A percentile compares a stretch with the other conserved stretches of the same genome.
phyloP scores from a whole-genome alignment of 2,329 filamentous ascomycete genomes.

The Penicillium italicum region DNA sequence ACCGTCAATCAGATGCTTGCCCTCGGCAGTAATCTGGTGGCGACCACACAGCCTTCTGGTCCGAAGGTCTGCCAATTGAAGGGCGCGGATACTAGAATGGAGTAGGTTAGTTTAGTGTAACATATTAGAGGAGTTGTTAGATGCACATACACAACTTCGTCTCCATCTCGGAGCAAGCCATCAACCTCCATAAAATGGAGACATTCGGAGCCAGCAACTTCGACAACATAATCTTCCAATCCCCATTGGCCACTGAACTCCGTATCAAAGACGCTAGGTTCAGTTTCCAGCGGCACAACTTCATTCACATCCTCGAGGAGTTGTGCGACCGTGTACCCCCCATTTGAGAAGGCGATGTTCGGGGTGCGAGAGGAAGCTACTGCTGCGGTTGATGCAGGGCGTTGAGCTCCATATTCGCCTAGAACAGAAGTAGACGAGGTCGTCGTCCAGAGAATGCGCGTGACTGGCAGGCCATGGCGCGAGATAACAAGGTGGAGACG shows the following conservation, averaged over 20 bases:
- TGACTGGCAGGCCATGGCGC: constrained; percentile 69
- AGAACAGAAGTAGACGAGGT: constrained; percentile 35
- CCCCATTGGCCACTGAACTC: constrained; percentile 62
- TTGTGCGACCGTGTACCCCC: constrained; percentile 67
- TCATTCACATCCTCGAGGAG: constrained; percentile 77
- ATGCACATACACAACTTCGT: constrained; percentile 68
- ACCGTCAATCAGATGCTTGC: constrained; percentile 79
- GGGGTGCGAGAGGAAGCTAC: constrained; percentile 34
- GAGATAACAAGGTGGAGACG: constrained; percentile 71
- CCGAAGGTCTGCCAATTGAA: constrained; percentile 70
- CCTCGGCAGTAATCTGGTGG: constrained; percentile 73
- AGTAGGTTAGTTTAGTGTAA: background rate
- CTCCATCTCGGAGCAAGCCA: constrained; percentile 72
- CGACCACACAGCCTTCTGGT: constrained; percentile 71
- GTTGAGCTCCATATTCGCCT: constrained; percentile 14
- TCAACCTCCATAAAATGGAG: constrained; percentile 75
- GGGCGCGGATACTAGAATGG: constrained; percentile 65
- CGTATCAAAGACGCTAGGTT: constrained; percentile 32
- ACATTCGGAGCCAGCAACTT: constrained; percentile 80
- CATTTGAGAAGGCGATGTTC: constrained; percentile 39
- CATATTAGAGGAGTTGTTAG: background rate
- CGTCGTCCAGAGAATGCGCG: constrained; percentile 68
- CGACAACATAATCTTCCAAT: constrained; percentile 83
- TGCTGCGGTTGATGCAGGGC: constrained; percentile 31
- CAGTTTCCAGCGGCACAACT: constrained; percentile 74